Evolutionary conservation across 306 rosid species (phyloP), one percentile per base, ranked within the genome.

Genomic region (Leucaena leucocephala): DNA sequence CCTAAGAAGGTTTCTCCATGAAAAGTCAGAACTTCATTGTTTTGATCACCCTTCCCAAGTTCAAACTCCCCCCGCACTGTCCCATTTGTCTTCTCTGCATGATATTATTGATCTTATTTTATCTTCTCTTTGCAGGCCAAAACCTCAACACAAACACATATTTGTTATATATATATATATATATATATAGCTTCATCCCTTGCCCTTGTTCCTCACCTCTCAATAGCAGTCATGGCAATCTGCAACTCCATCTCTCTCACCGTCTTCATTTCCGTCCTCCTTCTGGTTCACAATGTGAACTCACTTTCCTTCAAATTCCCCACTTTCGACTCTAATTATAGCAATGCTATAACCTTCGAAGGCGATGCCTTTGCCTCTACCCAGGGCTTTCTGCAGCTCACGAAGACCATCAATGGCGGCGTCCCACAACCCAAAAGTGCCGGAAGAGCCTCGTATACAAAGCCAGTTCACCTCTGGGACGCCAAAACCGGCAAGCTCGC

Each of bases 391-490:
- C 39, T 85, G 0, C 50, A 72, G 2, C 84, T 82, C 8, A 79
- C 88, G 19, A 69, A 58, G 22, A 36, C 19, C 3, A 48, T 7
- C 71, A 35, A 67, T 12, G 58, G 27, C 59, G 62, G 62, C 4
- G 38, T 21, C 3, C 40, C 75, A 0, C 1, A 22, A 2, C 69
- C 79, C n/a, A 16, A 67, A 17, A 85, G 68, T 9, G 85, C 57
- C 2, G 91, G 91, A 4, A 55, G 85, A 76, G 87, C 80, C 13
- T 82, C 88, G 4, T 87, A 77, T 16, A 72, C 69, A 1, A 68
- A 16, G 13, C 79, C 82, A 1, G 13, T 87, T 62, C 85, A 10
- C 33, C 80, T 87, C 6, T 75, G 91, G 88, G 80, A 87, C 58
- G 21, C 80, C 3, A 33, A 81, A 49, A 77, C 61, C 0, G 85